Base-by-base conservation (phyloP, 371 early-diverging fungal species). In the Ordospora pajunii region DNA sequence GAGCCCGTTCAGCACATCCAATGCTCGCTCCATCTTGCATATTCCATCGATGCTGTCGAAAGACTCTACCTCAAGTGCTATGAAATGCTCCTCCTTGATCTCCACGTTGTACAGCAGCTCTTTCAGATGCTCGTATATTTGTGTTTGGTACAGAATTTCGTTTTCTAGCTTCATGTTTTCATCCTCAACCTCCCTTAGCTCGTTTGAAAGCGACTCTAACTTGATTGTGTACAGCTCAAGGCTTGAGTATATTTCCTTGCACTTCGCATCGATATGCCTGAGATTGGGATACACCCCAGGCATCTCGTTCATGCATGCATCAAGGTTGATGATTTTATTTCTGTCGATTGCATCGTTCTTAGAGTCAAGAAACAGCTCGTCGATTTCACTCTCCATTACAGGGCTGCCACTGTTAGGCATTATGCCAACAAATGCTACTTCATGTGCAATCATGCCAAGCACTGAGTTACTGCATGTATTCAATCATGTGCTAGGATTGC, bases 351-450 rank as follows among this genome's bases (percentile, higher is more conserved):
- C 48, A 44, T n/a, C 37, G 12, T 19, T 32, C 10, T 17, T 23
- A 2, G 22, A 50, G 12, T n/a, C n/a, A 17, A 69, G 25, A 50
- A 78, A 78, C 14, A 78, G 17, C 9, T 78, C 70, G 42, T 78
- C 78, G 32, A 78, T 78, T 67, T 78, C 78, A 45, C 72, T 23
- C 50, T 76, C 76, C 76, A 76, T 76, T 46, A 23, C 5, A 58
- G 58, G 58, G 58, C 53, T 58, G 40, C 32, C 25, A 7, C 5
- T 32, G 32, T 5, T 32, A 2, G 32, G 32, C 32, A 32, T 32
- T 32, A 32, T 32, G 32, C 2, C 5, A 32, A 32, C 32, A 32
- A 32, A 32, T 32, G 32, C 32, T 32, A 32, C 5, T 32, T 32
- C 32, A 32, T 32, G 32, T 32, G 1, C 32, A 32, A 32, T 32